Evolutionary conservation across 257 asterid genomes (phyloP), one percentile per base, ranked within the genome.

Genomic region (Solanum phureja): DNA sequence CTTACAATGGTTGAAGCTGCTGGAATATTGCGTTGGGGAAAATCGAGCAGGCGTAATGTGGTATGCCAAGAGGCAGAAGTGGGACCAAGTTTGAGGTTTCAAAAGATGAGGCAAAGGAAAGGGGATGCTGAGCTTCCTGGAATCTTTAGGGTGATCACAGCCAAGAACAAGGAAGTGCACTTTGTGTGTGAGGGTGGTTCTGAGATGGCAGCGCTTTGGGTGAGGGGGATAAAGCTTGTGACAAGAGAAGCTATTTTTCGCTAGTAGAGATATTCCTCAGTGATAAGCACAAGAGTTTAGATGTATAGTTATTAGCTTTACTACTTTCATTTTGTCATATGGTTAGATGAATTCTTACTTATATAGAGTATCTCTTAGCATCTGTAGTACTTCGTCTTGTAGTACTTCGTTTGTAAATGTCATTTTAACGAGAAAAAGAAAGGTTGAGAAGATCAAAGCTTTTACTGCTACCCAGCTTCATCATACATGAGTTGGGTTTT

Each of bases 11-110:
- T 88, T 74, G 93, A 86, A 86, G 71, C 90, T 12, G 46, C 66
- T 1, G 98, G 97, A 27, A 89, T 92, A 49, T 88, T 95, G 81
- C 87, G 92, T 16, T 95, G 98, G 98, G 98, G 98, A 29, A 93
- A 93, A 35, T 93, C 98, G 1, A 91, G 91, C 37, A 34, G 92
- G 44, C 92, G 97, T 37, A 94, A 93, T 56, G 98, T 95, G 13
- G 81, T 90, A 37, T 95, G 98, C 87, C 92, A 86, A 4, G 94
- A 93, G 69, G 96, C 90, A 3, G 90, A 91, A 73, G 93, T 93
- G 56, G 98, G 98, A 42, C 89, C 96, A 42, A 95, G 98, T 83
- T 64, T 56, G 38, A 88, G 88, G 77, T 95, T 95, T 71, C 91
- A 89, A 87, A 91, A 89, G 52, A 90, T 86, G 23, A 89, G 98